phyloP scores from a whole-genome alignment of 2,329 filamentous ascomycete species.

The Aspergillus glaucus region DNA sequence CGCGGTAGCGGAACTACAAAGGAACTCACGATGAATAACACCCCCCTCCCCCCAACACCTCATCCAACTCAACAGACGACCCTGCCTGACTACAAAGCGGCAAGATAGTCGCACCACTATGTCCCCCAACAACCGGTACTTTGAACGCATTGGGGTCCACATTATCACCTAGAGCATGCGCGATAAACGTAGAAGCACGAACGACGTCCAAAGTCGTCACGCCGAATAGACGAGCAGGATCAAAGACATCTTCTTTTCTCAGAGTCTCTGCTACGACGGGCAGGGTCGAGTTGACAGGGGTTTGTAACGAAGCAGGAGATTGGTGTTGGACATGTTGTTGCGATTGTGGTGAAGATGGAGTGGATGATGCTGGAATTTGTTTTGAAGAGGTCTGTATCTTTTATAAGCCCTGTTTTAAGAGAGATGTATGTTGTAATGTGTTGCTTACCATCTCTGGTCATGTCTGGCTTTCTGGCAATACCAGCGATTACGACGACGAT shows the following conservation, averaged over 20 bases:
- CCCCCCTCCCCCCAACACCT: not conserved
- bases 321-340: slow-evolving; percentile 1
- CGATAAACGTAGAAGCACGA: slow-evolving; percentile 3
- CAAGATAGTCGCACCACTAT: slow-evolving; percentile 6
- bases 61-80: slow-evolving; percentile 1
- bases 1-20: too few relatives aligned
- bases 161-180: slow-evolving; percentile 1
- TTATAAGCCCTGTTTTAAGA: not conserved
- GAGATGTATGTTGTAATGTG: not conserved
- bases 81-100: slow-evolving; percentile 4
- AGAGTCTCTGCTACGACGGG: slow-evolving; percentile 3
- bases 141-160: slow-evolving; percentile 26
- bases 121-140: slow-evolving; percentile 37
- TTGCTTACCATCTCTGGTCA: slow-evolving; percentile 8
- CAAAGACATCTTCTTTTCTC: slow-evolving; percentile 3
- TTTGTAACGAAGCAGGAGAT: slow-evolving; percentile 4
- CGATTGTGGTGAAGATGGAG: slow-evolving; percentile 2
- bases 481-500: slow-evolving; percentile 5
- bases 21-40: slow-evolving; percentile 3
- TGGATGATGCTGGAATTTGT: slow-evolving; percentile 6
- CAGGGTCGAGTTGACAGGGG: slow-evolving; percentile 4
- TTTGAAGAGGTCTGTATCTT: not conserved
- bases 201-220: slow-evolving; percentile 4
- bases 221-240: slow-evolving; percentile 3
- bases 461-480: slow-evolving; percentile 7